Percentiles rank a stretch among this genome's conserved stretches.
These are phyloP conservation scores for Crithidia bombi DNA, from an alignment of 208 protist genomes.

Conservation along the genomic window DNA sequence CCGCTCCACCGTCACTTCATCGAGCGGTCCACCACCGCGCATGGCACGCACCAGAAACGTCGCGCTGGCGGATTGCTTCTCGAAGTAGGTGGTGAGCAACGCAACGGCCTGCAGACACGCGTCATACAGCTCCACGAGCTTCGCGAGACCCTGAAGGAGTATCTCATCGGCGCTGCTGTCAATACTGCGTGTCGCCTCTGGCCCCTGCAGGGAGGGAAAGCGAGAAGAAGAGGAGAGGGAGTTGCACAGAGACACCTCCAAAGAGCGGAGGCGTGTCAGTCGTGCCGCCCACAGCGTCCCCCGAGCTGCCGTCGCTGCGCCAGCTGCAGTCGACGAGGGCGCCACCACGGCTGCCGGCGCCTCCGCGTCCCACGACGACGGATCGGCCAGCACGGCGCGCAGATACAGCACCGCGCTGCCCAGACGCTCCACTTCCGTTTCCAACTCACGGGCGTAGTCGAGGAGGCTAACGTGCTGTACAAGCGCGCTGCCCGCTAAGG, in stretches of 20 bases:
- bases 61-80: conserved; percentile 34
- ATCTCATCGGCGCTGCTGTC: conserved; percentile 15
- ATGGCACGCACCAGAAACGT: conserved; percentile 34
- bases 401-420: conserved; percentile 49
- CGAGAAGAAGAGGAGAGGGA: neutral
- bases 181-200: neutral
- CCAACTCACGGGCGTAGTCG: conserved; percentile 24
- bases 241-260: conserved; percentile 8
- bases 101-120: conserved; percentile 37
- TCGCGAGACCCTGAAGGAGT: conserved; percentile 21
- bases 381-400: conserved; percentile 32
- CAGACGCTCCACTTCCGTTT: conserved; percentile 42
- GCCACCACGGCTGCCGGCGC: neutral
- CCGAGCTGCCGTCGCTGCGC: neutral
- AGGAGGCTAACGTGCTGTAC: conserved; percentile 28
- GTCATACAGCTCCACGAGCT: conserved; percentile 37
- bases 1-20: conserved; percentile 38
- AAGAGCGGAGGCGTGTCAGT: neutral
- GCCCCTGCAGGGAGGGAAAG: neutral
- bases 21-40: conserved; percentile 33
- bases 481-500: conserved; percentile 29
- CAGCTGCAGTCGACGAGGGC: neutral
- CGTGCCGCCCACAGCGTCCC: conserved; percentile 4
- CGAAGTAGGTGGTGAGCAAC: conserved; percentile 38
- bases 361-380: neutral